Base-by-base conservation (phyloP, 2,329 filamentous ascomycete genomes). In the Amauroascus niger region DNA sequence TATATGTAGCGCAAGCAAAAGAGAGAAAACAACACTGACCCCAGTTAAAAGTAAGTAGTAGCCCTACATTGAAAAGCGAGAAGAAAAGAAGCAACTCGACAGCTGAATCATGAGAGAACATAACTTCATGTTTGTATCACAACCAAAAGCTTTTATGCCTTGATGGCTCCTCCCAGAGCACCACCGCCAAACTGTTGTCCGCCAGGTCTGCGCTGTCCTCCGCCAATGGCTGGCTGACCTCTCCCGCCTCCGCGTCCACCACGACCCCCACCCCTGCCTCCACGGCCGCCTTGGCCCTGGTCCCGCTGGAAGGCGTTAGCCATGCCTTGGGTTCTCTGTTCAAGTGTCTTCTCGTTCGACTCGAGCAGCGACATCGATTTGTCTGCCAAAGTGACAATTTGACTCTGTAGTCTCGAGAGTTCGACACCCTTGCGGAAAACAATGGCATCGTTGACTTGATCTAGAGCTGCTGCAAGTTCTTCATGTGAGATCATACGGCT, bases 401-500 rank as follows among this genome's bases (percentile, higher is more conserved):
- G 79, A 70, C 88, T 95, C 76, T 98, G 93, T 60, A 98, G 82
- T 63, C 94, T 84, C 67, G 88, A 95, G 60, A 98, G 82, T 79
- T 98, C 94, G 59, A 98, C 93, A 56, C 93, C 94, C 83, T 98
- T 97, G 73, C 93, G 86, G 87, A 98, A 98, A 75, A 97, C 93
- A 73, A 98, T 88, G 49, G 88, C 94, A 62, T 87, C 84, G 65
- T 94, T 96, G 74, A 98, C 91, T 75, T 98, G 93, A 76, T 98
- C 94, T 26, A 98, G 82, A 35, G 93, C 94, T 41, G 93, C 93
- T 8, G 87, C 88, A 48, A 98, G 84, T 73, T 98, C 93, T 74
- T 98, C 93, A 76, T 98, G 93, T 65, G 89, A 95, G 71, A 98
- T 97, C 93, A 98, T 98, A 78, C 95, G 95, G 79, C 88, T 95